Percentiles rank a stretch among this genome's conserved stretches.
phyloP scores from a whole-genome alignment of 768 basidiomycete genomes.

The Mrakia frigida region DNA sequence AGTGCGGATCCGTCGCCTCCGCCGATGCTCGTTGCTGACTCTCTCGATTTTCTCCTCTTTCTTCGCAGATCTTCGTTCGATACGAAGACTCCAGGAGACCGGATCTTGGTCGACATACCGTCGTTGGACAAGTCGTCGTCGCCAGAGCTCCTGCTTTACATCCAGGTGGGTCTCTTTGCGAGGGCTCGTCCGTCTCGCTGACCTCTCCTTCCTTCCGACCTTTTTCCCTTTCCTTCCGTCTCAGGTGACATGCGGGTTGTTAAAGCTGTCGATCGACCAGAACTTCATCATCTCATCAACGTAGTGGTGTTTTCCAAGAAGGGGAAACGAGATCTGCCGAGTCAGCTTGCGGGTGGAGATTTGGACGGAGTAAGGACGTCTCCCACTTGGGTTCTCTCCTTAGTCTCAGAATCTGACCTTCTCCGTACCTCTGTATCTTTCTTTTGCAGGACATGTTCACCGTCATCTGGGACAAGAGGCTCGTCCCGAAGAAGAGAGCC shows the following conservation, averaged over 20 bases:
- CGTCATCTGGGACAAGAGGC: conserved; percentile 43
- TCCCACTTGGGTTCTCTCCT: background rate
- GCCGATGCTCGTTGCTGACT: background rate
- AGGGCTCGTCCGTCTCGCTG: too few relatives aligned
- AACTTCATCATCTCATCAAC: conserved; percentile 42
- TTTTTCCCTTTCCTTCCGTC: too few relatives aligned
- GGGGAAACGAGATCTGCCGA: conserved; percentile 39
- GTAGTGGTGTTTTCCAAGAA: conserved; percentile 43
- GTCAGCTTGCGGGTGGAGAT: conserved; percentile 40
- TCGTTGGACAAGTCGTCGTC: background rate
- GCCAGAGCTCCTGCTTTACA: conserved; percentile 23
- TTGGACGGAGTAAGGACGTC: conserved; percentile 40
- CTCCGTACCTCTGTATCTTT: background rate
- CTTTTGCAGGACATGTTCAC: conserved; percentile 38
- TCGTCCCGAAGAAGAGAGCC: conserved; percentile 35
- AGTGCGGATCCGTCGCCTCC: conserved; percentile 11
- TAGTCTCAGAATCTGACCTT: background rate
- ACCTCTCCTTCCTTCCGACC: too few relatives aligned
- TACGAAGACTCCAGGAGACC: conserved; percentile 4
- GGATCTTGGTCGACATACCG: background rate
- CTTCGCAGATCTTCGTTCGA: background rate
- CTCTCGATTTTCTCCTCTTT: background rate
- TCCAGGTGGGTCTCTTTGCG: background rate
- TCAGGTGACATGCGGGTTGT: conserved; percentile 41
- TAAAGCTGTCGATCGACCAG: conserved; percentile 39